These are phyloP conservation scores for Psilocybe cyanescens DNA, from an alignment of 768 basidiomycete species.

Conservation along the genomic window DNA sequence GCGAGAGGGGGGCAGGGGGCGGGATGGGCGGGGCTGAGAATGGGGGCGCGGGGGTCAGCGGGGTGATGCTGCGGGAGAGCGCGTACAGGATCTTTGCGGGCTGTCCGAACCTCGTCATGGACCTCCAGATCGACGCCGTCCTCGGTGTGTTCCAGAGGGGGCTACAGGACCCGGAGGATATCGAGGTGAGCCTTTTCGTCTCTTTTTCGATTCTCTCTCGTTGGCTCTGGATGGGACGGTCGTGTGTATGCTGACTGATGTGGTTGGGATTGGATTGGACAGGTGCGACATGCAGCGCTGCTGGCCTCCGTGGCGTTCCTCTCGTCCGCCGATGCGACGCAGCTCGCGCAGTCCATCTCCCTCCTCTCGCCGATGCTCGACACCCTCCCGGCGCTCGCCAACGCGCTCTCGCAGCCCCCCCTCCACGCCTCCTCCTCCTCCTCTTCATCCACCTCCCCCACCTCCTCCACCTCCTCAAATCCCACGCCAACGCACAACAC, in stretches of 20 bases:
- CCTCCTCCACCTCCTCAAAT: background rate
- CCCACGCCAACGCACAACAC: background rate
- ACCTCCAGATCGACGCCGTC: conserved; percentile 74
- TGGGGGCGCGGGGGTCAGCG: conserved; percentile 18
- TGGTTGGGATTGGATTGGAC: background rate
- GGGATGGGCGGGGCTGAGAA: conserved; percentile 22
- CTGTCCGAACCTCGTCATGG: conserved; percentile 76
- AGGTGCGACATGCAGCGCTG: conserved; percentile 79
- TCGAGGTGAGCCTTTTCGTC: conserved; percentile 49
- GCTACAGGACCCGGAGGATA: conserved; percentile 64
- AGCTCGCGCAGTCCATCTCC: conserved; percentile 62
- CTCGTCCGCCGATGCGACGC: conserved; percentile 58
- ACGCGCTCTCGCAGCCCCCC: conserved; percentile 34
- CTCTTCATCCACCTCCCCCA: background rate
- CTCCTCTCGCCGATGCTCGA: conserved; percentile 77
- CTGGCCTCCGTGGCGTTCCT: conserved; percentile 73
- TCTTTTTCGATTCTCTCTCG: background rate
- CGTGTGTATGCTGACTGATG: background rate
- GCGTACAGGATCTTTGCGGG: conserved; percentile 77
- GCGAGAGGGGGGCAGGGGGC: conserved; percentile 14
- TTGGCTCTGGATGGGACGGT: background rate
- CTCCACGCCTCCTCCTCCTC: conserved; percentile 20
- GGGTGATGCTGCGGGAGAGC: conserved; percentile 49
- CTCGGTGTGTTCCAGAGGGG: conserved; percentile 69
- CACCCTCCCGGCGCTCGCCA: conserved; percentile 63